Evolutionary conservation across 73 alveolate genomes (phyloP).

Genomic region (Paramecium sonneborni): DNA sequence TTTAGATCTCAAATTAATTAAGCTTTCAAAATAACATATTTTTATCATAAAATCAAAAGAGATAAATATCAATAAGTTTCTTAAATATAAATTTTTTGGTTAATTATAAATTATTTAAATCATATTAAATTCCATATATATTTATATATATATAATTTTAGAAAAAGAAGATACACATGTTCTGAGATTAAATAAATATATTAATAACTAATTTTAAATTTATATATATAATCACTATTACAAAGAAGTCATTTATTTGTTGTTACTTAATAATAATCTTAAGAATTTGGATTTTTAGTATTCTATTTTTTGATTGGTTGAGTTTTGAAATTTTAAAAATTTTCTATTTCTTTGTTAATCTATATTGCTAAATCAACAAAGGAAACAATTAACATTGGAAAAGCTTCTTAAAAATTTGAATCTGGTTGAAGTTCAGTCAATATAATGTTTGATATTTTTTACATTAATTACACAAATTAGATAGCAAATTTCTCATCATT

Average conservation of each 20-base stretch:
- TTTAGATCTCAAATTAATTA: background rate
- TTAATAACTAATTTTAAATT: background rate
- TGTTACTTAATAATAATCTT: background rate
- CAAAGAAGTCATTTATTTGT: background rate
- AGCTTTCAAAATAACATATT: background rate
- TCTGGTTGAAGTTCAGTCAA: slow-evolving; percentile 46
- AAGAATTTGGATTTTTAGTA: background rate
- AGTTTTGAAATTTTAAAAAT: background rate
- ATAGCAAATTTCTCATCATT: slow-evolving; percentile 29
- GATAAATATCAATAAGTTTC: background rate
- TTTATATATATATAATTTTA: background rate
- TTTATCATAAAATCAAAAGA: background rate
- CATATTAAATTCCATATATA: background rate
- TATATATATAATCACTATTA: background rate
- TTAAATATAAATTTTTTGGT: background rate
- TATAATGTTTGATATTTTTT: slow-evolving; percentile 14
- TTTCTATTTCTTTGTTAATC: background rate
- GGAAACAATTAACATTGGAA: slow-evolving; percentile 28
- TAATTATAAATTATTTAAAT: background rate
- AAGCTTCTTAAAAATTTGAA: slow-evolving; percentile 3
- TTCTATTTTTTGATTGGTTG: background rate
- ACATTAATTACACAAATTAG: slow-evolving; percentile 11
- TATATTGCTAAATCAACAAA: background rate
- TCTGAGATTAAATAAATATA: background rate
- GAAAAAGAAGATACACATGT: background rate